Percentiles rank a stretch among this genome's conserved stretches.
These are phyloP conservation scores for Peniophora sp. DNA, from an alignment of 1,284 basidiomycete species.

Conservation along the genomic window DNA sequence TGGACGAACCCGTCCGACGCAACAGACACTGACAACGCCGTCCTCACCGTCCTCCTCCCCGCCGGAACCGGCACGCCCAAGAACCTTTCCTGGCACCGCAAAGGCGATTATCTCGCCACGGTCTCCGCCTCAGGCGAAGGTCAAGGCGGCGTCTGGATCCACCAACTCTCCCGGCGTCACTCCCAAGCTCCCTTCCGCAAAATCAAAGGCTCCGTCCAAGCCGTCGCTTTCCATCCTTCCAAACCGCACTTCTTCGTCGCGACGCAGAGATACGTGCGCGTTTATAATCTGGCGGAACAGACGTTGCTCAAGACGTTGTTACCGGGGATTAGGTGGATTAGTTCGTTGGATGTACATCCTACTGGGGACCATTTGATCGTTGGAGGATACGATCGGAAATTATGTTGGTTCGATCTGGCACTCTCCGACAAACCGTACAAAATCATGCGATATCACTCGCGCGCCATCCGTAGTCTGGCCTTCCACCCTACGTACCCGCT, in stretches of 20 bases:
- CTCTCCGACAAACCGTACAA: constrained; percentile 95
- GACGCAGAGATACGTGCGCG: constrained; percentile 92
- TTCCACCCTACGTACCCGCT: constrained; percentile 95
- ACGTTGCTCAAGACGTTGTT: constrained; percentile 87
- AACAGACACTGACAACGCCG: constrained; percentile 40
- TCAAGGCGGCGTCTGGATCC: constrained; percentile 83
- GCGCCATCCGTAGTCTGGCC: constrained; percentile 84
- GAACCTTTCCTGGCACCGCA: constrained; percentile 89
- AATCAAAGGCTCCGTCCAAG: constrained; percentile 84
- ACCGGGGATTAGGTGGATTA: constrained; percentile 96
- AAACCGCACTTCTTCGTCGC: constrained; percentile 98
- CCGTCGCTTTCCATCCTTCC: constrained; percentile 89
- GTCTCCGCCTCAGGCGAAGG: constrained; percentile 65
- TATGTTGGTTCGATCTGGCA: constrained; percentile 99
- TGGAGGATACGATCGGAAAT: constrained; percentile 94
- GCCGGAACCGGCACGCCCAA: constrained; percentile 70
- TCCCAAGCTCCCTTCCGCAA: constrained; percentile 98
- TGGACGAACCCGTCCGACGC: constrained; percentile 49
- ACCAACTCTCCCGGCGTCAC: constrained; percentile 88
- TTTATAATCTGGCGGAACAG: constrained; percentile 95
- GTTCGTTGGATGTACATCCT: constrained; percentile 92
- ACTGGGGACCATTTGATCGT: constrained; percentile 95
- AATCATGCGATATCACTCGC: constrained; percentile 90
- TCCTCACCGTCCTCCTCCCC: constrained; percentile 55
- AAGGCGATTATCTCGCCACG: constrained; percentile 94